Evolutionary conservation across 169 alveolate genomes (phyloP).

Genomic region (Plasmodium vivax): DNA sequence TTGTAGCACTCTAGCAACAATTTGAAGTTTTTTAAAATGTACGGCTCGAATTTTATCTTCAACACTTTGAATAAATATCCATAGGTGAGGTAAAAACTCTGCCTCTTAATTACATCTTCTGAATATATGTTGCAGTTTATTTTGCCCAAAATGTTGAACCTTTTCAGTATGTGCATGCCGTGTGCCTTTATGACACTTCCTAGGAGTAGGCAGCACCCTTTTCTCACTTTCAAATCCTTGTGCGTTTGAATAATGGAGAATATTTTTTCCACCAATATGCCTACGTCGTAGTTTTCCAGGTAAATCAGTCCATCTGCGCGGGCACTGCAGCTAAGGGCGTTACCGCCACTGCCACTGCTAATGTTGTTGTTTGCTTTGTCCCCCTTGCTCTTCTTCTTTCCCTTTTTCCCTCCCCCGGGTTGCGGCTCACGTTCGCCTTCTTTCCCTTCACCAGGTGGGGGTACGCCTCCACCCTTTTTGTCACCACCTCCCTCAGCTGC

Average conservation of each 20-base stretch:
- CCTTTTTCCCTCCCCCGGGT: neutral
- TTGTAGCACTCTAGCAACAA: slow-evolving; percentile 72
- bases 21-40: slow-evolving; percentile 46
- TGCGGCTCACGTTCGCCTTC: neutral
- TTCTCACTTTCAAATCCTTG: slow-evolving; percentile 68
- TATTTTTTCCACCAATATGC: slow-evolving; percentile 21
- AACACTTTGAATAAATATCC: slow-evolving; percentile 70
- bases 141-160: slow-evolving; percentile 28
- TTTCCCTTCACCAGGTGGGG: neutral
- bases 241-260: slow-evolving; percentile 18
- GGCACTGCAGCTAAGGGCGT: neutral
- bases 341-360: neutral
- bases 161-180: slow-evolving; percentile 43
- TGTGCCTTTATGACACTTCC: slow-evolving; percentile 74
- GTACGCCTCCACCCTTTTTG: neutral
- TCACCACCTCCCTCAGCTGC: no score
- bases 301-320: slow-evolving; percentile 15
- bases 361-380: neutral
- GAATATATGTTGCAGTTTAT: slow-evolving; percentile 50
- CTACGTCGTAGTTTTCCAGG: slow-evolving; percentile 46
- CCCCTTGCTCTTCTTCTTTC: neutral
- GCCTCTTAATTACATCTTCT: slow-evolving; percentile 65
- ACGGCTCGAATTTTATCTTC: slow-evolving; percentile 65
- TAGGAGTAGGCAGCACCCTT: slow-evolving; percentile 60
- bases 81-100: slow-evolving; percentile 68